These are phyloP conservation scores for Leishmania major DNA, from an alignment of 208 protist genomes.

Conservation along the genomic window DNA sequence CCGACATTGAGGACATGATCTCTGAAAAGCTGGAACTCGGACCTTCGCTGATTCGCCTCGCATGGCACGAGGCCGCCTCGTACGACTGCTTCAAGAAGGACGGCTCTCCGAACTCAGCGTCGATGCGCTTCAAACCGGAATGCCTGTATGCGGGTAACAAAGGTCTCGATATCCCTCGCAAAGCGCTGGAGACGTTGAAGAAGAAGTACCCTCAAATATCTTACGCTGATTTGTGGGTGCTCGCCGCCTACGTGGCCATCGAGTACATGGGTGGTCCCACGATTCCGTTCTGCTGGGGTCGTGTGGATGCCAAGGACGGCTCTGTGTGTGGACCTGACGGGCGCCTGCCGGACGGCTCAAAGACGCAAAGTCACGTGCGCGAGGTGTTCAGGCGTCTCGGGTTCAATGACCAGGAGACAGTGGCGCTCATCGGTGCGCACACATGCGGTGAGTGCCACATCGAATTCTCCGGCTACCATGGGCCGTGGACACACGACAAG, in stretches of 20 bases:
- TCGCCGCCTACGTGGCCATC: conserved; percentile 90
- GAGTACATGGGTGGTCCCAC: conserved; percentile 91
- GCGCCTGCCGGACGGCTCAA: conserved; percentile 86
- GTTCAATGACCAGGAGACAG: conserved; percentile 94
- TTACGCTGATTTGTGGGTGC: conserved; percentile 93
- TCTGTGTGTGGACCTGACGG: conserved; percentile 73
- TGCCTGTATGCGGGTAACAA: conserved; percentile 82
- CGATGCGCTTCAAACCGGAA: conserved; percentile 86
- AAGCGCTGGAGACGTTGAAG: conserved; percentile 89
- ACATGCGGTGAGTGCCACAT: conserved; percentile 91
- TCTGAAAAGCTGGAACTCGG: conserved; percentile 50
- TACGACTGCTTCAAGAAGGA: conserved; percentile 68
- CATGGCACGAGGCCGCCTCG: conserved; percentile 79
- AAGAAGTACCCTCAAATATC: conserved; percentile 88
- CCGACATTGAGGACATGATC: conserved; percentile 63
- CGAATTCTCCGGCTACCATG: conserved; percentile 81
- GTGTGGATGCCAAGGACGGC: conserved; percentile 76
- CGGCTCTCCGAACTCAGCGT: conserved; percentile 68
- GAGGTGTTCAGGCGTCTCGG: conserved; percentile 92
- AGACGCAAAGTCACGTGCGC: conserved; percentile 80
- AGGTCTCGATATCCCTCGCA: conserved; percentile 81
- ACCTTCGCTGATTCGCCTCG: conserved; percentile 73
- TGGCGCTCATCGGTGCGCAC: conserved; percentile 93
- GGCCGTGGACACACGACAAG: conserved; percentile 92
- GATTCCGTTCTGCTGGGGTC: conserved; percentile 87